Evolutionary conservation across 2,329 filamentous ascomycete genomes (phyloP), one percentile per base, ranked within the genome.

Genomic region (Penicillium sp.): DNA sequence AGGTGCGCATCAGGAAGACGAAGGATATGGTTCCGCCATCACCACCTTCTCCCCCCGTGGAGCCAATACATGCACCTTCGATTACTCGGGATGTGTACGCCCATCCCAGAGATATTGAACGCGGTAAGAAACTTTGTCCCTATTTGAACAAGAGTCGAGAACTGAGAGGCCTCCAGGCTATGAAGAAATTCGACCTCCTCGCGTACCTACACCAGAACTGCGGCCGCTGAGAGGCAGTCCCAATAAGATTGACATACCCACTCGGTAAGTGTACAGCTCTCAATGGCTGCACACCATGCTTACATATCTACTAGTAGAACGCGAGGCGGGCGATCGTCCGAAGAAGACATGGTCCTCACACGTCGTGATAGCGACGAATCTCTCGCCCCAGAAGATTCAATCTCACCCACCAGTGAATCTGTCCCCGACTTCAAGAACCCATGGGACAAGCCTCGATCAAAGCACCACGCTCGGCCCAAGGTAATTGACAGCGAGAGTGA

Each of bases 51-150:
- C 83, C 84, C 45, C 71, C 75, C 45, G 74, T 77, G 8, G 80
- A 82, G 42, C 85, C 88, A 42, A 87, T 94, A 64, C 83, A 85
- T 40, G 86, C 87, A 18, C 91, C 91, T 32, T 88, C 88, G 1
- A 90, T 96, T 63, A 89, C 93, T 73, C 86, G 93, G 67, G 90
- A 96, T 69, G 86, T 96, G 54, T 92, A 95, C 61, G 95, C 90
- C 0, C 90, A 94, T 74, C 93, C 94, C 70, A 83, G 87, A 54
- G 89, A 93, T 67, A 88, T 95, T 63, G 89, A 96, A 67, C 90
- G 96, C 74, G 92, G 89, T 90, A 61, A 50, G 62, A 40, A 27
- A 7, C 36, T 18, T 10, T 16, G 10, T 8, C 38, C 21, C 24
- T 32, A n/a, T n/a, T 3, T 14, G 5, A n/a, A 5, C 22, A 50